Evolutionary conservation across 2,329 filamentous ascomycete species (phyloP), one percentile per base, ranked within the genome.

Genomic region (Sporothrix euskadiensis): DNA sequence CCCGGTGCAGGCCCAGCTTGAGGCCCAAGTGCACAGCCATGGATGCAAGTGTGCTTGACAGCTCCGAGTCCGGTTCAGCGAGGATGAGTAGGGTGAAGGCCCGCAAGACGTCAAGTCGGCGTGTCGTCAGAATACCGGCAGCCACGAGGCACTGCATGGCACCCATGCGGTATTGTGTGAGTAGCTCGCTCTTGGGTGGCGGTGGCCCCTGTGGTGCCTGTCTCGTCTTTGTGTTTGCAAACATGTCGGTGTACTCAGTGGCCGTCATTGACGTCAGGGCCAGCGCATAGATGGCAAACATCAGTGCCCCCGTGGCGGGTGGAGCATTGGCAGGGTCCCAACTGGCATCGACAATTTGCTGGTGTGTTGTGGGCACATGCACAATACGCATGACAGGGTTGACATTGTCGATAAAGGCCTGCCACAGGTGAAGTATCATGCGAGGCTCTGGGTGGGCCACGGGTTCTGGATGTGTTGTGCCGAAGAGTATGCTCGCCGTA

Each of bases 1-100:
- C 82, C 2, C 80, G 78, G 59, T 83, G 80, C 49, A 84, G 74
- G 12, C 83, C 83, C 54, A 84, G 78, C 39, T 78, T 79, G 10
- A 79, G 76, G 1, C 76, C 78, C 0, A 79, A 35, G 6, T 78
- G 71, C 1, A 80, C 71, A 0, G 79, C 79, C 0, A 76, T 71
- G 0, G 76, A 74, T 0, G 77, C 75, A 0, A 81, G 44, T 0
- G 77, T 79, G 5, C 76, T 76, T 0, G 78, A 74, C 7, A 81
- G 30, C 0, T 80, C 79, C 0, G 77, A 78, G 6, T 81, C 78
- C 0, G 80, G 77, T n/a, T 80, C 78, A 0, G 77, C 71, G 5
- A 80, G 75, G 0, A 81, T 76, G 7, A 81, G 79, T 0, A 82
- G 68, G 0, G 78, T 75, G 8, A 81, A 74, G 0, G 80, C 80